These are phyloP conservation scores for Cylindrotheca fusiformis DNA, from an alignment of 108 stramenopile genomes.

Conservation along the genomic window DNA sequence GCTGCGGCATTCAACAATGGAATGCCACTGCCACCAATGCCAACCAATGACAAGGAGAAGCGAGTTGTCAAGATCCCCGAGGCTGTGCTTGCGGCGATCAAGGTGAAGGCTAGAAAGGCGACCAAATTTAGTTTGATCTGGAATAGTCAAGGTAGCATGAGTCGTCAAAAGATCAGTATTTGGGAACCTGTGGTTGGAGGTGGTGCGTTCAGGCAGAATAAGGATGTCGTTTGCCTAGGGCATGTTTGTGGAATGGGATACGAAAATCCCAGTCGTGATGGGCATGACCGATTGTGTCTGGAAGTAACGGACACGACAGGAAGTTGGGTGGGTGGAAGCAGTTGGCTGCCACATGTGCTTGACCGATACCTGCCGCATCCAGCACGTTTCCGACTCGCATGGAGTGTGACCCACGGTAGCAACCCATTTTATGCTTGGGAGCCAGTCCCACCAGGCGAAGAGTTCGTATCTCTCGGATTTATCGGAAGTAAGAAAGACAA, in stretches of 20 bases:
- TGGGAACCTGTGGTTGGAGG: conserved; percentile 83
- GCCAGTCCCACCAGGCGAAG: conserved; percentile 93
- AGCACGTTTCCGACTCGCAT: conserved; percentile 91
- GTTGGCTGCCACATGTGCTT: conserved; percentile 91
- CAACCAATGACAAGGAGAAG: conserved; percentile 64
- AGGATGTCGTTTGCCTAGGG: conserved; percentile 88
- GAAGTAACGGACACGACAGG: conserved; percentile 95
- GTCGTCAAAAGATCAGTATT: conserved; percentile 86
- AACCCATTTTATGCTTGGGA: conserved; percentile 96
- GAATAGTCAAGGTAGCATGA: conserved; percentile 94
- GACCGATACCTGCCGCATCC: conserved; percentile 92
- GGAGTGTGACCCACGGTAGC: conserved; percentile 90
- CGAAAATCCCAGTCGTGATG: conserved; percentile 83
- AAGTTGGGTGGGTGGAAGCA: conserved; percentile 87
- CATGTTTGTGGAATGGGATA: conserved; percentile 88
- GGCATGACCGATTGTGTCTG: conserved; percentile 71
- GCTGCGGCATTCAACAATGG: conserved; percentile 69
- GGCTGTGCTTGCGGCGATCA: conserved; percentile 85
- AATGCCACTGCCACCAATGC: conserved; percentile 80
- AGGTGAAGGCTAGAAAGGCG: conserved; percentile 92
- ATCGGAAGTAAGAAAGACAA: conserved; percentile 89
- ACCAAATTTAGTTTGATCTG: conserved; percentile 83
- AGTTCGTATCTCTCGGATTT: conserved; percentile 95
- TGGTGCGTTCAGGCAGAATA: conserved; percentile 75
- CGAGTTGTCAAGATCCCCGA: conserved; percentile 77